Base-by-base conservation (phyloP, 768 basidiomycete species). In the Lentinula aciculospora region DNA sequence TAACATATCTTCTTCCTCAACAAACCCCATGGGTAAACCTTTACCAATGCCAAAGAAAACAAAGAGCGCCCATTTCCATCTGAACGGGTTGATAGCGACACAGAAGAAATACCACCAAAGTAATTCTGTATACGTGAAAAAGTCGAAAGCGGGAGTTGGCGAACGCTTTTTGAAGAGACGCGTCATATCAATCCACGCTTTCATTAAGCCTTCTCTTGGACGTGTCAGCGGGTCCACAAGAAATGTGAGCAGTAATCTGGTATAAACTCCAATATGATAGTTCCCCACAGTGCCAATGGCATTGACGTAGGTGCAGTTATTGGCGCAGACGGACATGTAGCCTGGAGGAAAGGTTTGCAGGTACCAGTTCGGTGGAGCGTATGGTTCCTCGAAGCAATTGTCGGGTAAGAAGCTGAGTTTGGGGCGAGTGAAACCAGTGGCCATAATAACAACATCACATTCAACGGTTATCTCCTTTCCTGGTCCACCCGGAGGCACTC, bases 81-180 rank as follows among this genome's bases (percentile, higher is more conserved):
- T 46, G 23, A 57, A 57, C 13, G 56, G 56, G 34, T 57, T 57
- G 44, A 57, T 57, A 29, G 46, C 44, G n/a, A 57, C 56, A 32
- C 56, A 57, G 36, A 57, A 57, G 25, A 34, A 47, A 17, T 57
- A 57, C 56, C 56, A 57, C 45, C 44, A 57, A 4, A 57, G 28
- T 3, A 81, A 73, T 57, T 82, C 82, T 67, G 77, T 74, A 63
- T 81, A 82, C 5, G 81, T 82, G 70, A 82, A 83, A 73, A 82
- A 82, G 1, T 76, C 73, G 0, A 83, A 67, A 23, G 57, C 57
- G 4, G 57, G 48, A 17, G 57, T 58, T 7, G 47, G 47, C 8
- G 57, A 40, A 19, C 50, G 53, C 19, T 71, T 69, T 68, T 82
- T 82, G 64, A 83, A 62, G 66, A 76, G 82, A 19, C 77, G 72